Evolutionary conservation across 495 filamentous ascomycete genomes (phyloP).

Genomic region (Aspergillus coremiiformis): DNA sequence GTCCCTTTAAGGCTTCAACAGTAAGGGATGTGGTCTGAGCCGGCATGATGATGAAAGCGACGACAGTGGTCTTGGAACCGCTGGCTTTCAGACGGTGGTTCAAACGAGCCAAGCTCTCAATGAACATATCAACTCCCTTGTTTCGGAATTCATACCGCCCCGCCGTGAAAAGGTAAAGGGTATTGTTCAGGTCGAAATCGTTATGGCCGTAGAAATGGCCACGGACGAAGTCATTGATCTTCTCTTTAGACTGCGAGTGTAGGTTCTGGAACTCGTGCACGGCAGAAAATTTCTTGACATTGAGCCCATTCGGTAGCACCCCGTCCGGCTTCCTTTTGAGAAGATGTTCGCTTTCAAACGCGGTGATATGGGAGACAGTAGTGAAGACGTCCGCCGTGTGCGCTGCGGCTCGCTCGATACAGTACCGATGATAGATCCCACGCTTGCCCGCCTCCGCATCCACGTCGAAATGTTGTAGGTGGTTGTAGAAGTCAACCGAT

Average conservation of each 20-base stretch:
- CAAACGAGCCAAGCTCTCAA: slow-evolving; percentile 87
- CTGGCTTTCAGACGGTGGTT: slow-evolving; percentile 84
- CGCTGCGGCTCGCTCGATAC: slow-evolving; percentile 88
- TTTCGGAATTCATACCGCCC: slow-evolving; percentile 97
- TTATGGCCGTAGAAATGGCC: slow-evolving; percentile 99
- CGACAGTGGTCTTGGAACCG: slow-evolving; percentile 87
- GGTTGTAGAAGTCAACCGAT: slow-evolving; percentile 98
- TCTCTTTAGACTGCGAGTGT: slow-evolving; percentile 91
- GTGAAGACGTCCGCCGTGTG: slow-evolving; percentile 95
- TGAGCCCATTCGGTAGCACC: slow-evolving; percentile 91
- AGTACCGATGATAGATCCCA: slow-evolving; percentile 97
- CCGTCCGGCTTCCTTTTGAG: slow-evolving; percentile 97
- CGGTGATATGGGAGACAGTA: slow-evolving; percentile 96
- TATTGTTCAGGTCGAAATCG: slow-evolving; percentile 93
- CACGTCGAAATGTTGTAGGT: slow-evolving; percentile 93
- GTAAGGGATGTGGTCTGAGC: slow-evolving; percentile 94
- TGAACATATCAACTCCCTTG: slow-evolving; percentile 99
- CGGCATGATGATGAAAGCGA: slow-evolving; percentile 99
- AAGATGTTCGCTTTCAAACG: slow-evolving; percentile 94
- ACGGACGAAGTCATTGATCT: slow-evolving; percentile 96
- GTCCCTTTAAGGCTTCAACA: slow-evolving; percentile 91
- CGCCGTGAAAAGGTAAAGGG: slow-evolving; percentile 95
- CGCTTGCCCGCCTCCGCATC: slow-evolving; percentile 96
- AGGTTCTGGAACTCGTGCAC: slow-evolving; percentile 99
- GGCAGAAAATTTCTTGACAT: slow-evolving; percentile 97